Conservation (phyloP, 2,329 filamentous ascomycete species). For the Ophiocordyceps camponoti-rufipedis region DNA sequence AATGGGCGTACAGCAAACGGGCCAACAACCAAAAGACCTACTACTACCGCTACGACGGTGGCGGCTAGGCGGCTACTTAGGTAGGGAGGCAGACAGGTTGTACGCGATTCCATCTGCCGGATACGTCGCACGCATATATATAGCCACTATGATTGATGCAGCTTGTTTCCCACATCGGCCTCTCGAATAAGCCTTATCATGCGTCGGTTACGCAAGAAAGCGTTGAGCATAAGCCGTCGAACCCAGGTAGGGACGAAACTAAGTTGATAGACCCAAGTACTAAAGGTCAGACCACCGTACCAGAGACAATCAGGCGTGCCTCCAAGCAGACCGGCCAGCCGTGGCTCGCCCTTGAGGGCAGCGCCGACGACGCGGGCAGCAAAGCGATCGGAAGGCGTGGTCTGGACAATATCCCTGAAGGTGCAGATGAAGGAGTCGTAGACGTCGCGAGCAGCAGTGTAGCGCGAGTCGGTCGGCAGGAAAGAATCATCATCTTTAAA, state of each 20-base stretch:
- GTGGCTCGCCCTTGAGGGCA: slow-evolving; percentile 21
- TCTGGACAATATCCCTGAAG: too few relatives aligned
- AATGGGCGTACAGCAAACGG: slow-evolving; percentile 54
- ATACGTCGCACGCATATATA: too few relatives aligned
- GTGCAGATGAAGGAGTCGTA: too few relatives aligned
- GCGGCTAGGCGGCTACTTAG: slow-evolving; percentile 15
- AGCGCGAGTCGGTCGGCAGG: slow-evolving; percentile 27
- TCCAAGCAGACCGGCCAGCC: slow-evolving; percentile 14
- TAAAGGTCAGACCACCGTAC: background rate
- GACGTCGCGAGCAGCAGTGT: slow-evolving; percentile 23
- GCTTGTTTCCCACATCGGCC: background rate
- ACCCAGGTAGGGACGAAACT: background rate
- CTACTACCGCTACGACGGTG: slow-evolving; percentile 30
- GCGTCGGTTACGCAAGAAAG: too few relatives aligned
- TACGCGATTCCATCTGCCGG: too few relatives aligned
- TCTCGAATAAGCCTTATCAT: background rate
- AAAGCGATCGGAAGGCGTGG: slow-evolving; percentile 15
- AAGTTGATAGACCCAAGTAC: background rate
- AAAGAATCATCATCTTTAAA: slow-evolving; percentile 19
- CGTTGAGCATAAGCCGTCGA: background rate
- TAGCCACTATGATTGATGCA: too few relatives aligned
- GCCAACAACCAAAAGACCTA: slow-evolving; percentile 55
- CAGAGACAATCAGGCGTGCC: slow-evolving; percentile 16
- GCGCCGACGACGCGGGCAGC: slow-evolving; percentile 22
- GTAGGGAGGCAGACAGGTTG: background rate